These are phyloP conservation scores for Drechslera avenae DNA, from an alignment of 2,329 filamentous ascomycete genomes.

Conservation along the genomic window DNA sequence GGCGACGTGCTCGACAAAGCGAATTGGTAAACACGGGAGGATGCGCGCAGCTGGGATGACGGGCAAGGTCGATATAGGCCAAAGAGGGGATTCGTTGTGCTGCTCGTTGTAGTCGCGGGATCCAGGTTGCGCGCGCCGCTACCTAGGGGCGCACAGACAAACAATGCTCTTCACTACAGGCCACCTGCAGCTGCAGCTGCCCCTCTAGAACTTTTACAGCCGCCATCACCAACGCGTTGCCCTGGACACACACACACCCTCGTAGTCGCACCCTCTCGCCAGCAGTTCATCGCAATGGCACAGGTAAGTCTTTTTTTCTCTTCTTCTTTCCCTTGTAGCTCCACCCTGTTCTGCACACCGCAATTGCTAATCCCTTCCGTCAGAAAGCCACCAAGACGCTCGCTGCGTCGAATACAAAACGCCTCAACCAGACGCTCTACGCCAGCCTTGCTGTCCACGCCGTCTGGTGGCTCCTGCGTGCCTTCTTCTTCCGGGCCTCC, in stretches of 20 bases:
- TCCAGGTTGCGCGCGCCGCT: constrained; percentile 6
- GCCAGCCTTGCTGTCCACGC: constrained; percentile 73
- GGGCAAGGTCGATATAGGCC: constrained; percentile 11
- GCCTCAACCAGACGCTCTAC: constrained; percentile 81
- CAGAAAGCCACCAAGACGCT: constrained; percentile 63
- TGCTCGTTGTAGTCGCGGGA: constrained; percentile 9
- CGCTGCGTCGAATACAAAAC: constrained; percentile 77
- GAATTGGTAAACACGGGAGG: constrained; percentile 43
- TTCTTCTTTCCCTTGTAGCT: no score
- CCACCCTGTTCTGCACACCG: background rate
- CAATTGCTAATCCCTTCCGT: constrained; percentile 1
- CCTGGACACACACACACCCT: background rate
- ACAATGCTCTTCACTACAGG: constrained; percentile 4
- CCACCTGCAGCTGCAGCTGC: background rate
- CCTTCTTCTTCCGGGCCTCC: constrained; percentile 65
- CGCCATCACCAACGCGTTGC: background rate
- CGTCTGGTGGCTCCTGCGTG: constrained; percentile 74
- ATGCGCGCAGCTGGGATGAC: constrained; percentile 18
- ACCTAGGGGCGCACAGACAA: constrained; percentile 1
- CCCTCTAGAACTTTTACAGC: background rate
- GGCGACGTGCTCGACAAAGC: constrained; percentile 42
- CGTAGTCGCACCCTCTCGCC: no score
- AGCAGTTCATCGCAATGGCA: constrained; percentile 6
- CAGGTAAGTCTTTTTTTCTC: constrained; percentile 2
- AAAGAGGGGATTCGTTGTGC: constrained; percentile 2